These are phyloP conservation scores for Penicillium sp. DNA, from an alignment of 2,329 filamentous ascomycete genomes.

Conservation along the genomic window DNA sequence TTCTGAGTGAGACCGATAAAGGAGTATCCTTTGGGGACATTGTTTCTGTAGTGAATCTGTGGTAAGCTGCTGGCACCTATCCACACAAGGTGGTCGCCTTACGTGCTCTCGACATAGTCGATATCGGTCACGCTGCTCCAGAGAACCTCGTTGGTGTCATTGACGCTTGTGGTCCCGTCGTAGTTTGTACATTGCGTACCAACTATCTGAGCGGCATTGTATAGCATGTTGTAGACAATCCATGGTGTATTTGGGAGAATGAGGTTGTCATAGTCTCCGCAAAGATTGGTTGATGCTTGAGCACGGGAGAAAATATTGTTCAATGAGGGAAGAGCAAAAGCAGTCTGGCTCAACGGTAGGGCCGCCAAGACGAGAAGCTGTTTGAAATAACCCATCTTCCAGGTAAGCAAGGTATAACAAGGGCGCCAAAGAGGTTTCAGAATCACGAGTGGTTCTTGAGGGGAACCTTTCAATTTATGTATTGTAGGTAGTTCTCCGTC, in stretches of 20 bases:
- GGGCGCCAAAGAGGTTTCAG: too few species aligned
- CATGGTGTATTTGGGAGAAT: conserved; percentile 44
- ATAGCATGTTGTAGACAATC: conserved; percentile 51
- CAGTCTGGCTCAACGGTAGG: neutral
- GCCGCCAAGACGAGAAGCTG: neutral
- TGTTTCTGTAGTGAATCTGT: conserved; percentile 22
- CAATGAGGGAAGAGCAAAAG: neutral
- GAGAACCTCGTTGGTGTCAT: conserved; percentile 37
- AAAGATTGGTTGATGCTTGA: conserved; percentile 12
- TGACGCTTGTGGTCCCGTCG: conserved; percentile 29
- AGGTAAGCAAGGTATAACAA: too few species aligned
- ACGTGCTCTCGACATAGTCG: conserved; percentile 31
- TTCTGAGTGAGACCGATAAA: conserved; percentile 49
- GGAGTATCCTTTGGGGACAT: conserved; percentile 48
- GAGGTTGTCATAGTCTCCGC: conserved; percentile 25
- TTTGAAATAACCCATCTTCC: neutral
- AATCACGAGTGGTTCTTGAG: too few species aligned
- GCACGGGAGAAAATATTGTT: neutral
- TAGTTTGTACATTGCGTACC: conserved; percentile 46
- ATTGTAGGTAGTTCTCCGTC: too few species aligned
- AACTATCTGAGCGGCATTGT: conserved; percentile 42
- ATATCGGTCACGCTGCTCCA: conserved; percentile 46
- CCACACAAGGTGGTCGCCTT: conserved; percentile 7
- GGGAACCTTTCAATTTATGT: too few species aligned
- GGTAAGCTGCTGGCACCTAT: neutral